Conservation (phyloP, 352 stramenopile species). For the Phytopythium cucurbitacearum region DNA sequence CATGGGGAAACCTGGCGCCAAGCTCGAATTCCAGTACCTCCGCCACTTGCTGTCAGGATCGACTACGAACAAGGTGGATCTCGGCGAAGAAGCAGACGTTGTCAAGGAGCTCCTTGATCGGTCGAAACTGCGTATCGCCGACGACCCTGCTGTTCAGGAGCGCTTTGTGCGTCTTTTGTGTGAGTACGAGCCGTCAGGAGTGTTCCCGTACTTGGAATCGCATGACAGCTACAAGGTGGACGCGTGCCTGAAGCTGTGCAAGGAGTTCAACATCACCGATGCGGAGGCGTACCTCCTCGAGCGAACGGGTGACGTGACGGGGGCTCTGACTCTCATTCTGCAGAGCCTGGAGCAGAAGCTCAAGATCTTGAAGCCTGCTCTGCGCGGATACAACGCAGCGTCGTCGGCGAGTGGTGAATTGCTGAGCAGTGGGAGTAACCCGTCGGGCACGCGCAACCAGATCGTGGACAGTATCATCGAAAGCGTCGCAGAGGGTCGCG, state of each 20-base stretch:
- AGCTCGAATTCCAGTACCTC: slow-evolving; percentile 82
- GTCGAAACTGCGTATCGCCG: slow-evolving; percentile 75
- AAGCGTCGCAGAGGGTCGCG: slow-evolving; percentile 64
- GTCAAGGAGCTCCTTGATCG: slow-evolving; percentile 78
- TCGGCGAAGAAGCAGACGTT: slow-evolving; percentile 68
- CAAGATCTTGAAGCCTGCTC: slow-evolving; percentile 85
- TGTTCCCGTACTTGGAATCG: slow-evolving; percentile 79
- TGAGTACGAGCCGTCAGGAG: slow-evolving; percentile 68
- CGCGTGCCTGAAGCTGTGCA: slow-evolving; percentile 77
- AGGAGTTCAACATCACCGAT: slow-evolving; percentile 81
- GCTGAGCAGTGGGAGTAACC: slow-evolving; percentile 9
- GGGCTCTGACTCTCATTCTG: slow-evolving; percentile 90
- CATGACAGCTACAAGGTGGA: slow-evolving; percentile 89
- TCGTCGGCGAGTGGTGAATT: slow-evolving; percentile 31
- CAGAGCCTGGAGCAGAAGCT: slow-evolving; percentile 91
- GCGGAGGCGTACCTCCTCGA: slow-evolving; percentile 92
- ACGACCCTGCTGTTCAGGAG: slow-evolving; percentile 80
- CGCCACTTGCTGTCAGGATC: slow-evolving; percentile 66
- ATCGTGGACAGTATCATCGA: slow-evolving; percentile 80
- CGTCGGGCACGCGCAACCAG: slow-evolving; percentile 37
- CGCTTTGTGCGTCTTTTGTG: slow-evolving; percentile 77
- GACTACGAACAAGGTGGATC: slow-evolving; percentile 30
- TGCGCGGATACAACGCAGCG: slow-evolving; percentile 70
- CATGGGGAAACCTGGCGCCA: slow-evolving; percentile 71
- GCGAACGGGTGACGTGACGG: slow-evolving; percentile 91